Evolutionary conservation across 192 early-diverging fungal genomes (phyloP), one percentile per base, ranked within the genome.

Genomic region (Entomortierella chlamydospora): DNA sequence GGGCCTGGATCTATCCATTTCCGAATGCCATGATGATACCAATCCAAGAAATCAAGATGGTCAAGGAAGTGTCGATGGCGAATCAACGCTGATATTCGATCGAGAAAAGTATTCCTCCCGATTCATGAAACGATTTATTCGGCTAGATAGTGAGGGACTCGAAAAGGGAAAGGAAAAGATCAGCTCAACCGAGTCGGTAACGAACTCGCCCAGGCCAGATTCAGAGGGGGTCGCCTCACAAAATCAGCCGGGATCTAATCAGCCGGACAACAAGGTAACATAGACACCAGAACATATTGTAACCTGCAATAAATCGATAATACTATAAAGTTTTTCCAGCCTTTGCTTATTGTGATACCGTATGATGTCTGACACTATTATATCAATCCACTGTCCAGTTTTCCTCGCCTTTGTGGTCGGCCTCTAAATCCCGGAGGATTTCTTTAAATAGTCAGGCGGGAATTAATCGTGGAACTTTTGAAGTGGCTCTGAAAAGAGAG

Each of bases 321-420:
- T 12, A 47, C 8, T 3, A 26, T 29, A 54, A 28, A 10, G 28
- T 28, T 10, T 28, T 26, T 29, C 15, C 10, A n/a, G n/a, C 9
- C 25, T 9, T 28, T 54, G 23, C 18, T 25, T 28, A 25, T 10
- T 23, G 52, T 54, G 10, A 29, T 5, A 29, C 9, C 51, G 20
- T 8, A 17, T 51, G 15, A 33, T 8, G 11, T 57, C 29, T 50
- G 49, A 22, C 25, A 62, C 15, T 39, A 13, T 7, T 47, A 45
- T 50, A 17, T 47, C 31, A 30, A 22, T 31, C 15, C 1, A 20
- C 4, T 37, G 15, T 28, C 15, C 47, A 74, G 73, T 78, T 58
- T 33, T 7, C 56, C 1, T 79, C 76, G 1, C 76, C 76, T 1
- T n/a, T 79, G 5, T 79, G 76, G 76, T 79, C 68, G 6, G 52